These are phyloP conservation scores for Monosporascus sp. DNA, from an alignment of 2,329 filamentous ascomycete genomes.

Conservation along the genomic window DNA sequence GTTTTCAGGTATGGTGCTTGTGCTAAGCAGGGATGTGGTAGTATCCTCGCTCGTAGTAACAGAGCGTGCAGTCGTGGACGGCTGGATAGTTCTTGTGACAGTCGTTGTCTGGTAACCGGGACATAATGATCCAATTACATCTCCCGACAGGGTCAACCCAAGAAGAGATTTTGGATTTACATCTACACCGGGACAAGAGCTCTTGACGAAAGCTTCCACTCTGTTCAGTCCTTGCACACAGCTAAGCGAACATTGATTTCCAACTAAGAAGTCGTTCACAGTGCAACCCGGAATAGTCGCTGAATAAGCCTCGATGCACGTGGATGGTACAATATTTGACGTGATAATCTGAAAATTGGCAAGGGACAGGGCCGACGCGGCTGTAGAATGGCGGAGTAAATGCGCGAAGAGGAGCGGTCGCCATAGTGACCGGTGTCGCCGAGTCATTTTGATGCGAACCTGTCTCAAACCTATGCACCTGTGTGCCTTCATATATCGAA, in stretches of 20 bases:
- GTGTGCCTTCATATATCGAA: neutral
- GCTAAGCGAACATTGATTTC: slow-evolving; percentile 16
- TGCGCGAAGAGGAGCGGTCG: slow-evolving; percentile 8
- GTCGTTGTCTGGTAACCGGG: slow-evolving; percentile 16
- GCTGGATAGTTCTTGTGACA: slow-evolving; percentile 13
- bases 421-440: neutral
- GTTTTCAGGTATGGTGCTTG: slow-evolving; percentile 1
- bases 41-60: slow-evolving; percentile 8
- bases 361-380: slow-evolving; percentile 19
- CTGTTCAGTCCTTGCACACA: slow-evolving; percentile 20
- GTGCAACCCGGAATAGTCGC: slow-evolving; percentile 18
- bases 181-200: slow-evolving; percentile 14
- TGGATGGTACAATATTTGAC: slow-evolving; percentile 17
- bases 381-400: slow-evolving; percentile 12
- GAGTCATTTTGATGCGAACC: neutral
- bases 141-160: slow-evolving; percentile 18
- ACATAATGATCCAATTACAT: slow-evolving; percentile 18
- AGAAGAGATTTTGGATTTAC: slow-evolving; percentile 18
- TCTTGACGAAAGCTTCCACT: slow-evolving; percentile 9
- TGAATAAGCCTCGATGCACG: slow-evolving; percentile 21
- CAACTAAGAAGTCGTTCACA: slow-evolving; percentile 16
- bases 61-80: slow-evolving; percentile 11
- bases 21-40: slow-evolving; percentile 2
- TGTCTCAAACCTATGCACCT: neutral
- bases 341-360: slow-evolving; percentile 22